A percentile compares a stretch with the other conserved stretches of the same genome.
Conservation (phyloP, 108 stramenopile genomes). For the Cyclotella distinguenda region DNA sequence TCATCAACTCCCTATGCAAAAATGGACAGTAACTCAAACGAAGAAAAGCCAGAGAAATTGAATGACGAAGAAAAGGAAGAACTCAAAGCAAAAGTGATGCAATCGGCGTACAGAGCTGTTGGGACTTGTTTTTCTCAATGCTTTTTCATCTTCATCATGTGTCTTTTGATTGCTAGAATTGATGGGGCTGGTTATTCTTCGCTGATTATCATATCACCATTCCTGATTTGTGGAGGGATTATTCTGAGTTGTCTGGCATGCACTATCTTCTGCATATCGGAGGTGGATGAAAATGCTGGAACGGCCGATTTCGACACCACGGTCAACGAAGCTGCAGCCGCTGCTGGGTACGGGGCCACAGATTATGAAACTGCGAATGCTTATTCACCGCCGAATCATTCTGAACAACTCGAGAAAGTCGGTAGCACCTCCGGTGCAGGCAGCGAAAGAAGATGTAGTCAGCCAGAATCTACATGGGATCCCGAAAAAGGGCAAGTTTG, state of each 20-base stretch:
- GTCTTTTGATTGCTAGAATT: constrained; percentile 72
- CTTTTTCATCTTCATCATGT: constrained; percentile 64
- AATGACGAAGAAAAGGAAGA: constrained; percentile 82
- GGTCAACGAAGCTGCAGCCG: constrained; percentile 36
- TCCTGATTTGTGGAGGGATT: constrained; percentile 69
- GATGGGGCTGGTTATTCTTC: constrained; percentile 80
- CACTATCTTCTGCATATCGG: constrained; percentile 83
- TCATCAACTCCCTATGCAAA: constrained; percentile 22
- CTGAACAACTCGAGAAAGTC: constrained; percentile 1
- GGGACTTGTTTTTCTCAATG: constrained; percentile 80
- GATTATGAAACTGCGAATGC: not conserved
- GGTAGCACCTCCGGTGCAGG: not conserved
- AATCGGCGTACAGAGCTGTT: constrained; percentile 57
- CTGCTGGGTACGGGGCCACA: constrained; percentile 31
- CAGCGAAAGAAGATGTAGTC: not conserved
- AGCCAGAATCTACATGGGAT: constrained; percentile 37
- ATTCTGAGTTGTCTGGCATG: constrained; percentile 77
- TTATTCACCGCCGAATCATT: constrained; percentile 22
- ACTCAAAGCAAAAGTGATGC: constrained; percentile 70
- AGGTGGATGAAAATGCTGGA: constrained; percentile 50
- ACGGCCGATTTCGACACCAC: constrained; percentile 43
- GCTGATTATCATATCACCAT: constrained; percentile 83
- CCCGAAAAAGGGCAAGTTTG: constrained; percentile 46
- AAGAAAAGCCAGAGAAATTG: constrained; percentile 35
- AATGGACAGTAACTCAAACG: constrained; percentile 23